These are phyloP conservation scores for Russula vinacea DNA, from an alignment of 768 basidiomycete genomes.

Conservation along the genomic window DNA sequence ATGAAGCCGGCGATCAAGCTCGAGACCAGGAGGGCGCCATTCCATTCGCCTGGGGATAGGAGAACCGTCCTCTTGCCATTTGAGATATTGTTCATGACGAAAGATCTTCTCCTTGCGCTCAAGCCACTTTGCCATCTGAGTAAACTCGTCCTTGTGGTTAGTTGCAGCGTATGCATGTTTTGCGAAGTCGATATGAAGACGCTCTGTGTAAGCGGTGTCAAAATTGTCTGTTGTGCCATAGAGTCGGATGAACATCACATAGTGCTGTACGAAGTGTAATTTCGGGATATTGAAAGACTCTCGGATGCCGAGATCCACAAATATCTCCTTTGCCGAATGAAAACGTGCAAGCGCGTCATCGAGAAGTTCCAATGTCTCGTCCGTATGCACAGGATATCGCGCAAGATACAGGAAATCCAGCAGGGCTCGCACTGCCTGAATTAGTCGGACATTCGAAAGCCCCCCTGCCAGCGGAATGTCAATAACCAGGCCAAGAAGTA, in stretches of 20 bases:
- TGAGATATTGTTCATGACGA: background rate
- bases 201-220: background rate
- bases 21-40: background rate
- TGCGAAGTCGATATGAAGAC: too few relatives aligned
- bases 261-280: conserved; percentile 10
- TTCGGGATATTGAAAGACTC: conserved; percentile 32
- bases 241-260: background rate
- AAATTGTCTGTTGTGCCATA: conserved; percentile 21
- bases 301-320: conserved; percentile 38
- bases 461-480: background rate
- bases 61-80: background rate
- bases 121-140: background rate
- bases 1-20: background rate
- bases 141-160: background rate
- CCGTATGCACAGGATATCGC: conserved; percentile 37
- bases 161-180: background rate
- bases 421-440: background rate
- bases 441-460: background rate
- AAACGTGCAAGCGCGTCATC: conserved; percentile 34
- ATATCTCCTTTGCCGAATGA: conserved; percentile 35
- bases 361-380: background rate
- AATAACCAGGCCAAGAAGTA: conserved; percentile 13
- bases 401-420: conserved; percentile 41
- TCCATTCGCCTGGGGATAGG: background rate
- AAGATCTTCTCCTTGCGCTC: background rate